phyloP scores from a whole-genome alignment of 169 alveolate genomes.

The Sarcocystis neurona region DNA sequence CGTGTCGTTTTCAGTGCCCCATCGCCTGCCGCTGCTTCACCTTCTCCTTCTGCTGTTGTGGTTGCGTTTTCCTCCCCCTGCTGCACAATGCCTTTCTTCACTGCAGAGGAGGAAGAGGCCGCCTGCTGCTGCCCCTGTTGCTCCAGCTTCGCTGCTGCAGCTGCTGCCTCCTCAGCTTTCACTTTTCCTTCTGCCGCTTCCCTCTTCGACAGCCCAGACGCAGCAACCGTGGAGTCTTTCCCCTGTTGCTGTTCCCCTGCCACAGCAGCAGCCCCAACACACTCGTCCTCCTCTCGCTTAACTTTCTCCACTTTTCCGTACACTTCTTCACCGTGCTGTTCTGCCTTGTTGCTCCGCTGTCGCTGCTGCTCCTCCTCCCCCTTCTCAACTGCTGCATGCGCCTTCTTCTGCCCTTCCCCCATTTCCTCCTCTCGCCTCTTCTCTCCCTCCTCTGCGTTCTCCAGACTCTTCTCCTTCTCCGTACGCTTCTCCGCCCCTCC shows the following conservation, averaged over 20 bases:
- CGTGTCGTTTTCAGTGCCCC: background rate
- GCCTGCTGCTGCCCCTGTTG: background rate
- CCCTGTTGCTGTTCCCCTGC: background rate
- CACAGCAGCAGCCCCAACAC: background rate
- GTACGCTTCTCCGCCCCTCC: background rate
- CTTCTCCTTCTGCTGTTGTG: background rate
- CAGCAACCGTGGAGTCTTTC: background rate
- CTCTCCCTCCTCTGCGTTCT: background rate
- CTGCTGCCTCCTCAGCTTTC: background rate
- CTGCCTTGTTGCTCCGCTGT: background rate
- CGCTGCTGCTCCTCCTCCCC: conserved; percentile 1
- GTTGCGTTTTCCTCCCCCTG: background rate
- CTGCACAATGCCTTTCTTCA: background rate
- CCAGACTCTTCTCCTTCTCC: background rate
- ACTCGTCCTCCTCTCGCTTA: background rate
- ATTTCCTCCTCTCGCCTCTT: background rate
- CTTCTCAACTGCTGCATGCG: background rate
- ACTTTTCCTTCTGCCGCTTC: background rate
- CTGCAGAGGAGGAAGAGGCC: background rate
- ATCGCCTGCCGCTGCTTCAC: background rate
- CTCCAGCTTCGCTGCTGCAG: background rate
- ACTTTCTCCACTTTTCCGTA: background rate
- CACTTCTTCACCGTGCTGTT: background rate
- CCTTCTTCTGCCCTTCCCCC: background rate
- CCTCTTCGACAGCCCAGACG: background rate